phyloP scores from a whole-genome alignment of 2,329 filamentous ascomycete genomes.

The Stachybotrys elegans region DNA sequence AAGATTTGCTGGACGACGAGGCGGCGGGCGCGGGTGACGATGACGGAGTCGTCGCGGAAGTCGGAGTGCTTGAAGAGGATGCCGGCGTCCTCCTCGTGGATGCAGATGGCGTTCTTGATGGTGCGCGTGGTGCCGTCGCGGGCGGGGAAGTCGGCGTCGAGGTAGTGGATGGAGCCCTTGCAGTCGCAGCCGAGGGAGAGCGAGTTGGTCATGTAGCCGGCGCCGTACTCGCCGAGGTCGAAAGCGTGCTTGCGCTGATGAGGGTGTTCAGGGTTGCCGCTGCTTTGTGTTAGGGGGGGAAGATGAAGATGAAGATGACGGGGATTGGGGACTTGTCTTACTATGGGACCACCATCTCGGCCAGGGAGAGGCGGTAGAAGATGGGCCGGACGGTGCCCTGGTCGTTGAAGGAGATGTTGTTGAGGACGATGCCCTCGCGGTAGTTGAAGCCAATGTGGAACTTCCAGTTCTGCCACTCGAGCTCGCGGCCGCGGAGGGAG shows the following conservation, averaged over 20 bases:
- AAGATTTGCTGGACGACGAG: slow-evolving; percentile 88
- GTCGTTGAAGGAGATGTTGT: slow-evolving; percentile 86
- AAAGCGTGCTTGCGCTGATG: slow-evolving; percentile 81
- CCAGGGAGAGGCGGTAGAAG: slow-evolving; percentile 84
- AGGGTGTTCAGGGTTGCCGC: slow-evolving; percentile 70
- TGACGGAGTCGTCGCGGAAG: slow-evolving; percentile 83
- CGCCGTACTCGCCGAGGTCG: slow-evolving; percentile 75
- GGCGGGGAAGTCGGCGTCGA: slow-evolving; percentile 82
- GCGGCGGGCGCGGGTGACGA: slow-evolving; percentile 81
- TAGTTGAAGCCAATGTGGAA: slow-evolving; percentile 95
- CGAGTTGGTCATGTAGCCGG: slow-evolving; percentile 79
- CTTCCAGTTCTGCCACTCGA: slow-evolving; percentile 92
- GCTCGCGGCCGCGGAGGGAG: slow-evolving; percentile 63
- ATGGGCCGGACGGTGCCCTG: slow-evolving; percentile 70
- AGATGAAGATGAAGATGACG: background rate
- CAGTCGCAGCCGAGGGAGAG: slow-evolving; percentile 76
- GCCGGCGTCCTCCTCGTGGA: slow-evolving; percentile 88
- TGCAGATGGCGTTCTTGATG: slow-evolving; percentile 92
- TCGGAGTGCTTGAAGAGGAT: slow-evolving; percentile 94
- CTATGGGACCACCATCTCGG: slow-evolving; percentile 93
- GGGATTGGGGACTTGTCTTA: slow-evolving; percentile 21
- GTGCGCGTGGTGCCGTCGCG: slow-evolving; percentile 67
- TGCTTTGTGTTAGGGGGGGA: slow-evolving; percentile 13
- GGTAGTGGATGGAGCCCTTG: slow-evolving; percentile 87
- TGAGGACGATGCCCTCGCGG: slow-evolving; percentile 83